Evolutionary conservation across 2,329 filamentous ascomycete genomes (phyloP), one percentile per base, ranked within the genome.

Genomic region (Sarocladiaceae sp.): DNA sequence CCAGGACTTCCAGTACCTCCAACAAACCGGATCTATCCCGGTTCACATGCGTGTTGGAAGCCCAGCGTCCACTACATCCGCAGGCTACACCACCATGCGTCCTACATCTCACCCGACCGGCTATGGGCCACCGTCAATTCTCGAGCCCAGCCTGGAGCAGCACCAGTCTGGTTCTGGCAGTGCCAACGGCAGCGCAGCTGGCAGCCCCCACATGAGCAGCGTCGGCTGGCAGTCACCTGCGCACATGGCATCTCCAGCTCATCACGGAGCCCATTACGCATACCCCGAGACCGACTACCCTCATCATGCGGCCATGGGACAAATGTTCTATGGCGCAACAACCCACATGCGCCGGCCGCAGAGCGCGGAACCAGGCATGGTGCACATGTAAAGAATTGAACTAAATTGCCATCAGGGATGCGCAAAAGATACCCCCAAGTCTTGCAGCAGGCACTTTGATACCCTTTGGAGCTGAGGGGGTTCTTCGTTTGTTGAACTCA

Each of bases 151-250:
- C 66, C 80, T 90, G 56, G 90, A 93, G 65, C 86, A 88, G 54
- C 84, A 87, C 57, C 85, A 87, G 60, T 76, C 82, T 2, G 83
- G 80, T 2, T 68, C 75, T 48, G 78, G 78, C 52, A 96, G 89
- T 64, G 86, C 82, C n/a, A 83, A 76, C 53, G 88, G 88, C 50
- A 96, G 89, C 64, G 86, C 82, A n/a, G 83, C 76, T 53, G 88
- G 88, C 51, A 96, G 91, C 67, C 92, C 93, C 49, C 92, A 97
- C 68, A 90, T 96, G 83, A 71, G 74, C 56, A 84, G 79, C 55
- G 79, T 90, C 56, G 88, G 89, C 52, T 97, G 93, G 92, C 88
- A 90, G 58, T 95, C 91, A 4, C 91, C 91, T 3, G 83, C 85
- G 2, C 88, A 92, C 59, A 82, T 83, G 57, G 79, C 80, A 28